Base-by-base conservation (phyloP, 768 basidiomycete genomes). In the Podaxis sp. region DNA sequence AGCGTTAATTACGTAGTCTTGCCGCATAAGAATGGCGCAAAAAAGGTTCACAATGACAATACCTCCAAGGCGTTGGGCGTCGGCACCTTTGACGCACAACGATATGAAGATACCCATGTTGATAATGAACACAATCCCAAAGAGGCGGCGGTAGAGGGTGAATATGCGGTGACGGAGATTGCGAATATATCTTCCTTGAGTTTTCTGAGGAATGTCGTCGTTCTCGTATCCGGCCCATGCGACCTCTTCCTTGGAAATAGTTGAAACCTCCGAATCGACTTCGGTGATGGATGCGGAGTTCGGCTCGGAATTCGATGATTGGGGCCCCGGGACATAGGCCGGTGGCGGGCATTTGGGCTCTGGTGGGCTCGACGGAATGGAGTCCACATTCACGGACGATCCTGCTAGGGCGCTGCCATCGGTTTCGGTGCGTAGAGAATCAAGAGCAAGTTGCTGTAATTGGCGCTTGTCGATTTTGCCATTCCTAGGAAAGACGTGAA, bases 1-100 rank as follows among this genome's bases (percentile, higher is more conserved):
- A 0, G 78, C 73, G 68, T 87, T 85, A 68, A 86, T 79, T 36
- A 87, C 83, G 64, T 86, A 84, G 69, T 86, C 82, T 69, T 83
- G 80, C 40, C 81, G 77, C 78, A 83, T 80, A 7, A 82, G 69
- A 52, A 82, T 77, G 24, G 80, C 77, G 58, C 74, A 74, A 61
- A 81, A 81, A n/a, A 82, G 70, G 63, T 86, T 87, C 4, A 78
- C 75, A 38, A 82, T 70, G 15, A 78, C 77, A 49, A 80, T 76
- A 33, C 76, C 68, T 26, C 76, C 80, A 13, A 81, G 68, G 40
- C 75, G 67, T 42, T 75, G 70, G 0, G 79, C 69, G 63, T 78
- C 74, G 11, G 73, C 74, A 7, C 75, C 74, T 42, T 67, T 72
- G 58, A 78, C 68, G 42, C 77, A 56, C 40, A 79, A 65, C 26